Evolutionary conservation across 352 stramenopile genomes (phyloP).

Genomic region (Thraustochytrium aureum): DNA sequence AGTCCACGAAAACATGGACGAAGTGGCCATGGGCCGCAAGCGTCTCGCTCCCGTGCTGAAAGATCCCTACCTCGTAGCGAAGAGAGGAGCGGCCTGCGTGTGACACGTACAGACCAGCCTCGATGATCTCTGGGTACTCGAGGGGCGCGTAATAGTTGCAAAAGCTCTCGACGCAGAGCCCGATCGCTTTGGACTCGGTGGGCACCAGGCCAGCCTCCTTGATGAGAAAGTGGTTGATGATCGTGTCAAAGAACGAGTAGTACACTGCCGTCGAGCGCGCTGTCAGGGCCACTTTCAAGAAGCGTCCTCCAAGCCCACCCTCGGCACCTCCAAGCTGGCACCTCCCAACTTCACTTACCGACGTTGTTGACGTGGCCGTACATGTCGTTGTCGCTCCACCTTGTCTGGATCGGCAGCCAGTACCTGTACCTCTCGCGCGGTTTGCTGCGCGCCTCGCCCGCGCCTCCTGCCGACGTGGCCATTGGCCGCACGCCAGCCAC

Average conservation of each 20-base stretch:
- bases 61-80: slow-evolving; percentile 42
- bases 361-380: slow-evolving; percentile 48
- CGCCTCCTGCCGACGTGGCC: too few relatives aligned
- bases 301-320: too few relatives aligned
- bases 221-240: slow-evolving; percentile 49
- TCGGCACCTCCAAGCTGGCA: too few relatives aligned
- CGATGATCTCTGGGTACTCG: slow-evolving; percentile 42
- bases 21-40: slow-evolving; percentile 40
- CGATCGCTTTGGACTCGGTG: slow-evolving; percentile 18
- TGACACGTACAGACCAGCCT: slow-evolving; percentile 33
- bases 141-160: slow-evolving; percentile 49
- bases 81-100: slow-evolving; percentile 11
- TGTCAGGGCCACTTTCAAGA: too few relatives aligned
- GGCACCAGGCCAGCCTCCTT: slow-evolving; percentile 20
- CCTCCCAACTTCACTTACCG: too few relatives aligned
- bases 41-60: slow-evolving; percentile 4
- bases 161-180: slow-evolving; percentile 38
- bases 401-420: slow-evolving; percentile 43
- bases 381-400: slow-evolving; percentile 40
- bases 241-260: slow-evolving; percentile 44
- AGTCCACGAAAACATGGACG: slow-evolving; percentile 44
- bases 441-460: neutral
- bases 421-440: slow-evolving; percentile 21
- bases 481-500: too few relatives aligned
- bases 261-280: too few relatives aligned